Evolutionary conservation across 1,284 basidiomycete species (phyloP), one percentile per base, ranked within the genome.

Genomic region (Ceratobasidium papillatum): DNA sequence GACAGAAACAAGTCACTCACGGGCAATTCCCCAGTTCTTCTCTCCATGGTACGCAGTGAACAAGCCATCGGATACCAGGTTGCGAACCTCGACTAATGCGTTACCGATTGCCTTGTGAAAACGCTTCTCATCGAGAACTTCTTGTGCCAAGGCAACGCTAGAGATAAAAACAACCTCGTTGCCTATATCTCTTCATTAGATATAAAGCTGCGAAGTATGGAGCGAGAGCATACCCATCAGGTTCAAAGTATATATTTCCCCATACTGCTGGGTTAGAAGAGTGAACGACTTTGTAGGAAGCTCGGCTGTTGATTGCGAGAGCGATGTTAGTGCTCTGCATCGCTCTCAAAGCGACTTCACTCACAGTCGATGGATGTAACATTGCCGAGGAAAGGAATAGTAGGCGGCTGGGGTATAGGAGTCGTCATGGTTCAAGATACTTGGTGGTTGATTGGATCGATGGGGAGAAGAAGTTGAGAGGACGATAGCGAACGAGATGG

Each of bases 11-110:
- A 25, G 27, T 22, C 27, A 63, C 68, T 59, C 19, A 66, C 85
- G 85, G 22, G 85, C 85, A 51, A 85, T 80, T 17, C 80, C 84
- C 86, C 87, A 88, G 79, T 86, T 87, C 47, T 82, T 81, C 77
- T 88, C 87, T 7, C 83, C 81, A 17, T 80, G 77, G 34, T 83
- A 81, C 0, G 86, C 85, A 25, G 85, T 86, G 79, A 86, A 86
- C 7, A 86, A 78, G 2, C 68, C 68, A 78, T 88, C 87, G 22
- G 84, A 84, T 1, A 83, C 82, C 5, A 86, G 81, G 68, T 83
- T 82, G 41, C 86, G 82, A 12, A 86, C 82, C 75, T 87, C 78
- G 19, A 77, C 41, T 0, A 88, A 79, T 0, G 82, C 78, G 5
- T 80, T 81, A 8, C 66, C 74, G 14, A 86, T 79, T 34, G 76